phyloP scores from a whole-genome alignment of 306 rosid genomes.

The Prunus mira region DNA sequence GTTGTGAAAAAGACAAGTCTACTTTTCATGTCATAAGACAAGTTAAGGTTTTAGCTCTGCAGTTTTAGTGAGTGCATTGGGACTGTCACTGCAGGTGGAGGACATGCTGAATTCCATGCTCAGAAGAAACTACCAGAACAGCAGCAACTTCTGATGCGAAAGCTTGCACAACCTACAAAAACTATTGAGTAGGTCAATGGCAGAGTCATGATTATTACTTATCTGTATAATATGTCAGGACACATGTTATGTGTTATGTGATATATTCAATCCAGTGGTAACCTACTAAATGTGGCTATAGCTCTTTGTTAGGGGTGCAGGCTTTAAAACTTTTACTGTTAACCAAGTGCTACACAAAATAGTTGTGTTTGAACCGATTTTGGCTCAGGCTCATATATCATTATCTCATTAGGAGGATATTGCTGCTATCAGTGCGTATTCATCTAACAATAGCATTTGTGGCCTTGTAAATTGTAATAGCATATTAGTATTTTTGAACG shows the following conservation, averaged over 20 bases:
- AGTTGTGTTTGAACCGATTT: not conserved
- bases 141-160: slow-evolving; percentile 69
- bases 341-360: not conserved
- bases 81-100: slow-evolving; percentile 67
- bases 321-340: not conserved
- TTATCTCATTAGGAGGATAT: not conserved
- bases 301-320: not conserved
- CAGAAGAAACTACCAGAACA: slow-evolving; percentile 90
- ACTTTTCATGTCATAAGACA: not conserved
- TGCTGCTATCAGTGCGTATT: not conserved
- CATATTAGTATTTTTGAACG: not conserved
- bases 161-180: slow-evolving; percentile 75
- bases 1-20: not conserved
- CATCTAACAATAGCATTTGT: not conserved
- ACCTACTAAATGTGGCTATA: not conserved
- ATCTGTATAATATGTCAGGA: slow-evolving; percentile 6
- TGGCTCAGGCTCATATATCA: not conserved
- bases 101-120: slow-evolving; percentile 99
- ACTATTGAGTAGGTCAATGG: slow-evolving; percentile 62
- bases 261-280: not conserved
- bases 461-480: not conserved
- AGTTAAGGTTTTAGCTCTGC: slow-evolving; percentile 16
- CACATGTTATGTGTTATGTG: not conserved
- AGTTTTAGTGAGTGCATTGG: slow-evolving; percentile 14
- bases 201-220: slow-evolving; percentile 8